Evolutionary conservation across 352 stramenopile genomes (phyloP).

Genomic region (Bremia lactucae): DNA sequence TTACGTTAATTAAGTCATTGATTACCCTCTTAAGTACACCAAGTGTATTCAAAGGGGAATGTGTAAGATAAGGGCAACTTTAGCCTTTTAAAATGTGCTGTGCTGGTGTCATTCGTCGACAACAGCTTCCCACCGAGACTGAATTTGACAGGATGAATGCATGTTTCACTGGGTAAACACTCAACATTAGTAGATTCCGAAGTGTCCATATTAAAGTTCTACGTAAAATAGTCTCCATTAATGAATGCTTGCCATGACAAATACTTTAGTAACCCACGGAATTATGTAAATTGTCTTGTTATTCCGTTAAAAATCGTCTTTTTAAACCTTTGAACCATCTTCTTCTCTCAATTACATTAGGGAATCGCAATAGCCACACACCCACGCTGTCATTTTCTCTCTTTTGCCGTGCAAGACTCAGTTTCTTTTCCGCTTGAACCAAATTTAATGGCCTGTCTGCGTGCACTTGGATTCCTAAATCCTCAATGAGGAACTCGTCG

Average conservation of each 20-base stretch:
- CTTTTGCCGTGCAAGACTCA: conserved; percentile 14
- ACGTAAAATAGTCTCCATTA: conserved; percentile 37
- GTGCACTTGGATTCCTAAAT: conserved; percentile 23
- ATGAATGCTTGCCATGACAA: conserved; percentile 20
- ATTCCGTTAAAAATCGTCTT: too few relatives aligned
- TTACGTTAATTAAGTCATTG: too few relatives aligned
- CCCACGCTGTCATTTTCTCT: conserved; percentile 9
- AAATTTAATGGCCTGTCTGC: conserved; percentile 13
- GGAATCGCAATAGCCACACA: too few relatives aligned
- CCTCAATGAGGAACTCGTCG: conserved; percentile 8
- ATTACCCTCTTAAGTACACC: too few relatives aligned
- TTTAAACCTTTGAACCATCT: too few relatives aligned
- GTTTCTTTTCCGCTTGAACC: conserved; percentile 10
- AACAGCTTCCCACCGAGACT: conserved; percentile 1
- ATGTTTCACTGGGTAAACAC: background rate
- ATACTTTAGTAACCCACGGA: background rate
- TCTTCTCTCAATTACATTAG: too few relatives aligned
- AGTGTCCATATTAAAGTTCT: conserved; percentile 2
- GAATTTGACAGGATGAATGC: conserved; percentile 16
- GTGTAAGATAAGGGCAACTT: too few relatives aligned
- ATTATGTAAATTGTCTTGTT: background rate
- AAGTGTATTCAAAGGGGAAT: too few relatives aligned
- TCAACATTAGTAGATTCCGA: background rate
- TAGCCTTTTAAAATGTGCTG: conserved; percentile 32
- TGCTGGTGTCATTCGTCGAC: conserved; percentile 2